These are phyloP conservation scores for Rhynchosporium graminicola DNA, from an alignment of 2,329 filamentous ascomycete species.

Conservation along the genomic window DNA sequence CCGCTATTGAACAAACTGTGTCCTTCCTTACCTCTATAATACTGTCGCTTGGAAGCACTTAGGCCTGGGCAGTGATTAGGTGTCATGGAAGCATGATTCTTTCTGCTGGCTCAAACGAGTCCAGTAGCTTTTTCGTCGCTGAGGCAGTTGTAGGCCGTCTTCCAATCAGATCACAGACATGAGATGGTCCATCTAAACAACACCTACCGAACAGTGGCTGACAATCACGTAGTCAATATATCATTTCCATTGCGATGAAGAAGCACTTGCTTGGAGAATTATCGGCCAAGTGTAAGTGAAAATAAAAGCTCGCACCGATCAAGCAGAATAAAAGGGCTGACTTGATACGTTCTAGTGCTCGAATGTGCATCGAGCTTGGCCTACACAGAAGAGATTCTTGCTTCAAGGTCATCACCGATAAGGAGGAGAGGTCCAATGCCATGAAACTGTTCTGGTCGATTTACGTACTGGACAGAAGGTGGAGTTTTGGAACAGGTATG, in stretches of 20 bases:
- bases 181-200: neutral
- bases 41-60: neutral
- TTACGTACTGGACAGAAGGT: slow-evolving; percentile 81
- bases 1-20: neutral
- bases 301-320: neutral
- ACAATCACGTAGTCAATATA: slow-evolving; percentile 62
- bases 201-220: slow-evolving; percentile 36
- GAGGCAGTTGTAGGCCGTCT: neutral
- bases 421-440: slow-evolving; percentile 66
- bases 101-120: slow-evolving; percentile 1
- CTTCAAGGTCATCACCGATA: slow-evolving; percentile 63
- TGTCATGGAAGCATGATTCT: neutral
- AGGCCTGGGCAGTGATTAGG: neutral
- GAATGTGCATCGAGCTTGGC: slow-evolving; percentile 78
- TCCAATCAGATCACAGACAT: neutral
- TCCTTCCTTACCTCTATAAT: neutral
- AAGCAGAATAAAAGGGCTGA: neutral
- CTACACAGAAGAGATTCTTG: slow-evolving; percentile 79
- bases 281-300: slow-evolving; percentile 46
- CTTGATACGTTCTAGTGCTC: slow-evolving; percentile 46
- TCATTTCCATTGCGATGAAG: slow-evolving; percentile 83
- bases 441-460: slow-evolving; percentile 82
- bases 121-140: neutral
- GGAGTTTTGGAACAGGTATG: slow-evolving; percentile 87
- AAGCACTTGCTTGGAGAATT: slow-evolving; percentile 81